Conservation (phyloP, 1,139 yeast genomes). For the Lipomyces yarrowii region DNA sequence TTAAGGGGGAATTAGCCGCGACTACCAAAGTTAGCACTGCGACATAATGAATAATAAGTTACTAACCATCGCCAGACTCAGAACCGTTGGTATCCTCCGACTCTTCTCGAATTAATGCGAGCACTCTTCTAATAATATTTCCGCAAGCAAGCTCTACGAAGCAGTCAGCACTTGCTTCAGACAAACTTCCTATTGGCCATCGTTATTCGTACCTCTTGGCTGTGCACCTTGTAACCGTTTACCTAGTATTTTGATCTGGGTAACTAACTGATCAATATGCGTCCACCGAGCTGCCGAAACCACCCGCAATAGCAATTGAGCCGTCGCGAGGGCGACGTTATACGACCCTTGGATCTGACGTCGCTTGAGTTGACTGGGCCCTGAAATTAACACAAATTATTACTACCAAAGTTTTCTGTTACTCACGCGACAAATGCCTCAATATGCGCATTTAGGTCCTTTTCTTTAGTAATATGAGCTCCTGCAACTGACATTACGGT, state of each 20-base stretch:
- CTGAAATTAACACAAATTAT: neutral
- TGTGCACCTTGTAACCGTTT: constrained; percentile 46
- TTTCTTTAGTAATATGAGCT: constrained; percentile 13
- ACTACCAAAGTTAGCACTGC: neutral
- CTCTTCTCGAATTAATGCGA: constrained; percentile 87
- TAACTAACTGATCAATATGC: constrained; percentile 69
- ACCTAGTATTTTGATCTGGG: constrained; percentile 59
- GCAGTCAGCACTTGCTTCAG: neutral
- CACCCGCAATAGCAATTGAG: constrained; percentile 84
- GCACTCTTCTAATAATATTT: constrained; percentile 84
- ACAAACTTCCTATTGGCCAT: neutral
- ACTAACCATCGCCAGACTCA: constrained; percentile 22
- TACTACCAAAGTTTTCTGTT: neutral
- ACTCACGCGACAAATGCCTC: constrained; percentile 41
- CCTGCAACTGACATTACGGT: constrained; percentile 18
- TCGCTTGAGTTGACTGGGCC: constrained; percentile 56
- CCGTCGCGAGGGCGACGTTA: constrained; percentile 80
- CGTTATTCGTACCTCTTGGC: constrained; percentile 39
- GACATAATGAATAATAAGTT: neutral
- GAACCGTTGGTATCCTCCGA: constrained; percentile 54
- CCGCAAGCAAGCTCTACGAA: constrained; percentile 79
- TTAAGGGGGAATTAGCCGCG: constrained; percentile 52
- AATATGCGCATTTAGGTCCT: constrained; percentile 38
- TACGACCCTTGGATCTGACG: constrained; percentile 75
- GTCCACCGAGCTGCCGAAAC: constrained; percentile 90